Evolutionary conservation across 176 grass and related monocot species (phyloP), one percentile per base, ranked within the genome.

Genomic region (Eragrostis curvula): DNA sequence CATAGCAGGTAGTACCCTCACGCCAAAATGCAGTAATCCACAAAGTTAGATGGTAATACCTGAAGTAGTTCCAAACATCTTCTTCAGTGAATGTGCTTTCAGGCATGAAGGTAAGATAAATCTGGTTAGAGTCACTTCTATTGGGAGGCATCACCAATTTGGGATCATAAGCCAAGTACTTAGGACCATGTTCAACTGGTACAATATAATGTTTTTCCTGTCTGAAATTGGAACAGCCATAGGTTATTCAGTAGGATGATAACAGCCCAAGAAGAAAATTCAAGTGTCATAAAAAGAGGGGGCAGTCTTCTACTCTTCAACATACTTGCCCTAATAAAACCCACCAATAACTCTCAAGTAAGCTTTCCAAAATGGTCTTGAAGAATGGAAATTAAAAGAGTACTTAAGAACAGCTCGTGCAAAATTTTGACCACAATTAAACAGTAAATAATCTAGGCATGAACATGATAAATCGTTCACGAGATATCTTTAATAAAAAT

Each of bases 81-180:
- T 83, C 74, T 18, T 83, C 55, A 11, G 77, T 85, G 41, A 94
- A 94, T 77, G 82, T 88, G 82, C 91, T 90, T 45, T 94, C 82
- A 68, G 88, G 68, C 25, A 83, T 39, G 52, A 94, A 94, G 51
- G 85, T 86, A 42, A 94, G 82, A 87, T 86, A 90, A 83, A 94
- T 93, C 71, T 88, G 81, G 77, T 88, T 70, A 71, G 85, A 88
- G 51, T 51, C 82, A 24, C 15, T 56, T 18, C 40, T 66, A 53
- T 24, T 57, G 60, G 87, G 82, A 55, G 74, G 40, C 23, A 44
- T 85, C 88, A 71, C 52, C 76, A 77, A 77, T 77, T 44, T 69
- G 80, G 42, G 57, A 75, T 21, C 73, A 58, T 17, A 15, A 42
- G 32, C 72, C 51, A 57, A 57, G 29, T 57, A 75, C 51, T 41